These are phyloP conservation scores for Boletellus emodensis DNA, from an alignment of 768 basidiomycete species.

Conservation along the genomic window DNA sequence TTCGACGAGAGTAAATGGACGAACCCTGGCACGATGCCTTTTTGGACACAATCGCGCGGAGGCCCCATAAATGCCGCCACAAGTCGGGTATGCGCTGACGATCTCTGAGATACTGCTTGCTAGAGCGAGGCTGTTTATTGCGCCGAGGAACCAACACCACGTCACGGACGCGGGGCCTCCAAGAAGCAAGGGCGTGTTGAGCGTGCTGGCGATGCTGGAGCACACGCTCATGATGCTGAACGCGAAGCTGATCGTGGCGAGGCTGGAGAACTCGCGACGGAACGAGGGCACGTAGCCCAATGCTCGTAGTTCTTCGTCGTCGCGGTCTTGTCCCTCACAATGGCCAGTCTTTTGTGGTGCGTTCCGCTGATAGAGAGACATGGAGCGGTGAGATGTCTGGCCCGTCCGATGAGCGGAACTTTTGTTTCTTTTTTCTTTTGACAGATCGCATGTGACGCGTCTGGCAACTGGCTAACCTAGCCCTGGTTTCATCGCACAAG, in stretches of 20 bases:
- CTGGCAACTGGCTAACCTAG: too few species aligned
- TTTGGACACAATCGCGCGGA: neutral
- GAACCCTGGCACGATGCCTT: neutral
- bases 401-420: too few species aligned
- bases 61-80: conserved; percentile 9
- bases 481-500: too few species aligned
- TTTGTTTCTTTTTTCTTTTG: too few species aligned
- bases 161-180: conserved; percentile 35
- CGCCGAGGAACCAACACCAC: conserved; percentile 35
- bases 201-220: conserved; percentile 33
- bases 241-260: conserved; percentile 33
- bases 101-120: conserved; percentile 30
- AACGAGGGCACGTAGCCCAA: conserved; percentile 34
- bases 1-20: neutral
- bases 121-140: conserved; percentile 23
- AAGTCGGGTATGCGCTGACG: conserved; percentile 31
- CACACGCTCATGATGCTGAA: conserved; percentile 35
- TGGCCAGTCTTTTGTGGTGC: neutral
- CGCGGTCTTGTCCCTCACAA: conserved; percentile 10
- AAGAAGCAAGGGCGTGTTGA: conserved; percentile 35
- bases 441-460: too few species aligned
- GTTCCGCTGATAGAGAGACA: conserved; percentile 4
- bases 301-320: conserved; percentile 22
- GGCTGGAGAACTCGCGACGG: conserved; percentile 41
- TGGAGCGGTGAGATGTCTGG: neutral